phyloP scores from a whole-genome alignment of 805 yeast species.

The Candida andamanensis region DNA sequence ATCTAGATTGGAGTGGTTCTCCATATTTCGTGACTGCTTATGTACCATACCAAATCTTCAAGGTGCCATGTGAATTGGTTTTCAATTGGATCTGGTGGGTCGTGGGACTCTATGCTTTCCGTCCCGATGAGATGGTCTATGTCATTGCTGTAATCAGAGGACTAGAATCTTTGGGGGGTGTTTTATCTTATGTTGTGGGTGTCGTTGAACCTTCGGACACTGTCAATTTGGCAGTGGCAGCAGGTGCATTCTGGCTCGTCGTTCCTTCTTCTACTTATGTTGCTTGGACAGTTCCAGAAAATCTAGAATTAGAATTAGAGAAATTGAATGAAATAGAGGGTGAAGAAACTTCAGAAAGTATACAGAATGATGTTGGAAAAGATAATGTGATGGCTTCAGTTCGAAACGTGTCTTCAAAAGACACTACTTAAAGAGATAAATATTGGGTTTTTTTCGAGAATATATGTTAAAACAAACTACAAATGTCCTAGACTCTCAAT shows the following conservation, averaged over 20 bases:
- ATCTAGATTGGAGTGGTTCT: slow-evolving; percentile 16
- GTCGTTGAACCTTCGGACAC: slow-evolving; percentile 17
- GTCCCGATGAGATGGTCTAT: slow-evolving; percentile 14
- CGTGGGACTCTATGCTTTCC: slow-evolving; percentile 15
- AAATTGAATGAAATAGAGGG: not conserved
- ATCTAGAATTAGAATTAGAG: not conserved
- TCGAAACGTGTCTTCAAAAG: slow-evolving; percentile 1
- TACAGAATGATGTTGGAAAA: not conserved
- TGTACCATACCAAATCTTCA: slow-evolving; percentile 18
- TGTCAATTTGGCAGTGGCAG: slow-evolving; percentile 18
- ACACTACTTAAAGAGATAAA: not conserved
- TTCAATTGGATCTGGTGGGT: slow-evolving; percentile 22
- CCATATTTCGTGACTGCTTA: slow-evolving; percentile 12
- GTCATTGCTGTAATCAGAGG: slow-evolving; percentile 16
- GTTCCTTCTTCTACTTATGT: slow-evolving; percentile 1
- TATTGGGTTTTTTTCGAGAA: too few relatives aligned
- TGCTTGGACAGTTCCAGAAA: slow-evolving; percentile 4
- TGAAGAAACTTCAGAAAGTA: not conserved
- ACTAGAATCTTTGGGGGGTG: slow-evolving; percentile 16
- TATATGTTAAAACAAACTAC: too few relatives aligned
- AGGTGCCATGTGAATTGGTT: slow-evolving; percentile 14
- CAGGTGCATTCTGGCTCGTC: slow-evolving; percentile 14
- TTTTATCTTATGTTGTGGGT: slow-evolving; percentile 15
- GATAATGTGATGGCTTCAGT: slow-evolving; percentile 1
- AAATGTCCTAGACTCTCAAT: too few relatives aligned